These are phyloP conservation scores for Salix arbutifolia DNA, from an alignment of 345 rosid species.

Conservation along the genomic window DNA sequence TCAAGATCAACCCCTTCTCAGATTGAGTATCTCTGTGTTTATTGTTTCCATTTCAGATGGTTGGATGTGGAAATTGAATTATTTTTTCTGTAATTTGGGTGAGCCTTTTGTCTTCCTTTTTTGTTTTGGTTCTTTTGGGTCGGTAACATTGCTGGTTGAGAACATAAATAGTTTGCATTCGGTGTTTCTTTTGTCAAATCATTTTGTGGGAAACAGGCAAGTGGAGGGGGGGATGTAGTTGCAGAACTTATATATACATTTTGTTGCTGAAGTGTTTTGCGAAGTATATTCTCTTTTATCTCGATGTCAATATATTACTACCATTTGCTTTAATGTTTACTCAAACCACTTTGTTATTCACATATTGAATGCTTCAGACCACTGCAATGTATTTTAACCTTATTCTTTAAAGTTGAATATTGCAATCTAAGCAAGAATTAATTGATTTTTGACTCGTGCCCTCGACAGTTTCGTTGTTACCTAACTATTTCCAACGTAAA, in stretches of 20 bases:
- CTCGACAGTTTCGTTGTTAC: not conserved
- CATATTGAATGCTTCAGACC: not conserved
- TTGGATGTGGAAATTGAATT: slow-evolving; percentile 16
- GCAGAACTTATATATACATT: not conserved
- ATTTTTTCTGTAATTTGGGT: slow-evolving; percentile 10
- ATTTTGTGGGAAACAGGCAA: slow-evolving; percentile 9
- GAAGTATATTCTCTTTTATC: slow-evolving; percentile 9
- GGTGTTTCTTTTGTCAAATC: slow-evolving; percentile 12
- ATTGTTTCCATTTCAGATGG: not conserved
- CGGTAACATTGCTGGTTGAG: slow-evolving; percentile 12
- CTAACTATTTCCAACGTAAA: not conserved
- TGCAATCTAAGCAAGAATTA: not conserved
- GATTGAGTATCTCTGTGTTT: slow-evolving; percentile 21
- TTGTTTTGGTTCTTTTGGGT: slow-evolving; percentile 1
- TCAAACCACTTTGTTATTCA: slow-evolving; percentile 7
- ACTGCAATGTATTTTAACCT: not conserved
- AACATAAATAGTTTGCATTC: slow-evolving; percentile 6
- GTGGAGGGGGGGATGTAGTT: not conserved
- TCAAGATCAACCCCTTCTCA: slow-evolving; percentile 55
- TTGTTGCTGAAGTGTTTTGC: slow-evolving; percentile 6
- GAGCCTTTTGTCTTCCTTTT: slow-evolving; percentile 4
- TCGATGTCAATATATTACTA: slow-evolving; percentile 12
- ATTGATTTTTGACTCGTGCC: not conserved
- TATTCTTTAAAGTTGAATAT: not conserved
- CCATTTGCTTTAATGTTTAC: not conserved